phyloP scores from a whole-genome alignment of 148 eudicot genomes.

The Mesembryanthemum crystallinum region DNA sequence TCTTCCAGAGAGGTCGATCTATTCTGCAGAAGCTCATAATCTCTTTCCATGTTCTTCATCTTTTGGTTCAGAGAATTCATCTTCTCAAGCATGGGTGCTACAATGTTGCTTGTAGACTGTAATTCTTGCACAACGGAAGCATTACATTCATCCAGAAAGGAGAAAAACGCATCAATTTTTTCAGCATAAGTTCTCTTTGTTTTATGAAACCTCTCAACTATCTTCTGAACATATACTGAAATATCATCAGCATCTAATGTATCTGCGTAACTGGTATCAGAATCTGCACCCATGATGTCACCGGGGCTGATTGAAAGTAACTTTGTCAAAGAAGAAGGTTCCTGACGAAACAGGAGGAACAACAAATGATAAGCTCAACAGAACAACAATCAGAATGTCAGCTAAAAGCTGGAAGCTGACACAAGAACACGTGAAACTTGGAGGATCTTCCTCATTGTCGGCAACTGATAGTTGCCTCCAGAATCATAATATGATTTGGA shows the following conservation, averaged over 20 bases:
- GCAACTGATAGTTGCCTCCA: not conserved
- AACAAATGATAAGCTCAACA: not conserved
- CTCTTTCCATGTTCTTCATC: conserved; percentile 46
- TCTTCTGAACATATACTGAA: conserved; percentile 42
- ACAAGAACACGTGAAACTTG: not conserved
- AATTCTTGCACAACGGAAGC: conserved; percentile 56
- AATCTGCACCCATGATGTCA: conserved; percentile 33
- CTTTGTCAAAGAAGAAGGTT: conserved; percentile 34
- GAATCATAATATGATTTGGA: not conserved
- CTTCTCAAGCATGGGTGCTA: conserved; percentile 34
- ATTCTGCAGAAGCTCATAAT: conserved; percentile 40
- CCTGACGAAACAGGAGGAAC: conserved; percentile 49
- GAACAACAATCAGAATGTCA: not conserved
- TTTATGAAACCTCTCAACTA: conserved; percentile 43
- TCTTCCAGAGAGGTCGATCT: conserved; percentile 44
- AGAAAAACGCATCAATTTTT: conserved; percentile 44
- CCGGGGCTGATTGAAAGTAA: conserved; percentile 37
- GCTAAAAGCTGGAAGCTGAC: conserved; percentile 6
- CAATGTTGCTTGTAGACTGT: conserved; percentile 40
- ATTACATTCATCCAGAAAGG: conserved; percentile 55
- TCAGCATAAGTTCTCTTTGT: conserved; percentile 44
- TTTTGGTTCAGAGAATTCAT: conserved; percentile 37
- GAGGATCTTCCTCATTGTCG: not conserved
- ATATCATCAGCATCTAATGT: conserved; percentile 45
- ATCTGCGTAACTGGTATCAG: conserved; percentile 33